Base-by-base conservation (phyloP, 768 basidiomycete species). In the Porphyrellus cyaneotinctus region DNA sequence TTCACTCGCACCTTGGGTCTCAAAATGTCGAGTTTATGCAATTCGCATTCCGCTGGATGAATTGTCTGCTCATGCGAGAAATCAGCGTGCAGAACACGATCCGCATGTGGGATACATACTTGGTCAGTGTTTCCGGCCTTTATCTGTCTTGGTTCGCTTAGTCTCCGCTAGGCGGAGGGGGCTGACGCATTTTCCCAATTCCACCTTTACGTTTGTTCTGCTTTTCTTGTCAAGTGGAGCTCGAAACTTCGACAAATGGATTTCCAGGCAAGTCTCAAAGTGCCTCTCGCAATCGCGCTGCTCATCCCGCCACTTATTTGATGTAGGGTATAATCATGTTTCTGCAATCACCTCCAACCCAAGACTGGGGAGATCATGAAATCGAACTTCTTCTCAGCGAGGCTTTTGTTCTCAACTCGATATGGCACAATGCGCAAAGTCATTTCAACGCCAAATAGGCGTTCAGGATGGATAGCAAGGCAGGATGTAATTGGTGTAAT, bases 31-130 rank as follows among this genome's bases (percentile, higher is more conserved):
- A 98, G 74, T 99, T 97, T 66, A 97, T 99, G 87, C 97, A 99
- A 67, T 99, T 99, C 63, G 95, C 97, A 35, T 99, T 99, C 73
- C 81, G 97, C 47, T 99, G 97, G 97, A 97, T 99, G 94, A 98
- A 99, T 64, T 97, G 97, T 67, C 72, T 99, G 46, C 78, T 98
- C 53, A 97, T 99, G 95, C 81, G 97, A 52, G 97, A 98, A 74
- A 90, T 99, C 59, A 95, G 88, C 60, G 93, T 99, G 44, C 83
- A 87, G 62, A 95, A 97, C 68, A 98, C 95, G 17, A 91, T 97
- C 45, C 81, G 97, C 50, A 98, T 98, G 95, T 99, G 97, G 97
- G 97, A 99, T 68, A 98, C 97, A 13, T 99, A 99, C 70, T 73
- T 99, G 64, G 97, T 98, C 54, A 51, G 91, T 71, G 5, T 31